These are phyloP conservation scores for Annona cherimola DNA, from an alignment of 164 flowering plant species.

Conservation along the genomic window DNA sequence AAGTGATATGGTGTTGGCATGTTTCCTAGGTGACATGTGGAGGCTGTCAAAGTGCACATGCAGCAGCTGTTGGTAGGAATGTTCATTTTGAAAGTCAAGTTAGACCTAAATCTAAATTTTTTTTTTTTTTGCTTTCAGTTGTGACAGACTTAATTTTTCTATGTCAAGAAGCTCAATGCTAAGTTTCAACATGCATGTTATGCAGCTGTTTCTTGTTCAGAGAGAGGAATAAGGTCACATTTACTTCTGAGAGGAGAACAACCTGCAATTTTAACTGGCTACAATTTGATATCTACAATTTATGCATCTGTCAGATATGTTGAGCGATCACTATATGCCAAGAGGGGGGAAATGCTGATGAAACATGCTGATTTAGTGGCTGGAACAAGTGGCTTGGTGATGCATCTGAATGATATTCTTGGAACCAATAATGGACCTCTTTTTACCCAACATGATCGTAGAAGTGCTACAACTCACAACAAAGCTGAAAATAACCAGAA, in stretches of 20 bases:
- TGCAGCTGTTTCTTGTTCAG: conserved; percentile 91
- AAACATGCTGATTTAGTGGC: conserved; percentile 62
- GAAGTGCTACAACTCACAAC: not conserved
- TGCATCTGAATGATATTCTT: conserved; percentile 45
- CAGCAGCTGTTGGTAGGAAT: conserved; percentile 88
- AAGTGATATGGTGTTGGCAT: conserved; percentile 22
- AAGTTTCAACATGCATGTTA: conserved; percentile 13
- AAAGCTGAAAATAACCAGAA: conserved; percentile 16
- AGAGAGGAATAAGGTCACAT: conserved; percentile 77
- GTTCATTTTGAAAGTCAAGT: not conserved
- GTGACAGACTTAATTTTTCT: not conserved
- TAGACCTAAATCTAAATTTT: not conserved
- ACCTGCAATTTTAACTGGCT: conserved; percentile 76
- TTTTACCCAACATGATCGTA: conserved; percentile 12
- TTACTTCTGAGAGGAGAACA: conserved; percentile 94
- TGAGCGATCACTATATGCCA: conserved; percentile 71
- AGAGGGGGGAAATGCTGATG: conserved; percentile 67
- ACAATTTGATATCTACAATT: conserved; percentile 67
- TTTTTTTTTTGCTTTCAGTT: conserved; percentile 1
- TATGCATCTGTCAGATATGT: conserved; percentile 70
- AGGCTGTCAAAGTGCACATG: conserved; percentile 99
- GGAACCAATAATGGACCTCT: conserved; percentile 14
- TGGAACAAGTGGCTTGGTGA: conserved; percentile 45
- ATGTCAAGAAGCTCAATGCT: conserved; percentile 5
- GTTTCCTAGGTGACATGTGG: conserved; percentile 91